phyloP scores from a whole-genome alignment of 345 rosid species.

The Conringia planisiliqua region DNA sequence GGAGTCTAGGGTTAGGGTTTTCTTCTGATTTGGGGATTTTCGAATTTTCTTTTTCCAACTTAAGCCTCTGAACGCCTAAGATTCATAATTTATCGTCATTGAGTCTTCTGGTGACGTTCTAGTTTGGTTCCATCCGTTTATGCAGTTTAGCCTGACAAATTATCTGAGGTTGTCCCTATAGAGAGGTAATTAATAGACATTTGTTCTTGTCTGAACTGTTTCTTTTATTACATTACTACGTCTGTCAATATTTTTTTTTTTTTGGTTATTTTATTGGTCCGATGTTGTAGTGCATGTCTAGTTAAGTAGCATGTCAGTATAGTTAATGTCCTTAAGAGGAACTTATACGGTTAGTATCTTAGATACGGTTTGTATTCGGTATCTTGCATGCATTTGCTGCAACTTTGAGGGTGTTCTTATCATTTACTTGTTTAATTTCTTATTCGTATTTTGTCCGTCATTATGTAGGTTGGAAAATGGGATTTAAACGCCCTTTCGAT shows the following conservation, averaged over 20 bases:
- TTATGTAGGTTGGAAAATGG: conserved; percentile 38
- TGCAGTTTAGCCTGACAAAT: conserved; percentile 11
- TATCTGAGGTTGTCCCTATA: conserved; percentile 14
- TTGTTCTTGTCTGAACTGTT: neutral
- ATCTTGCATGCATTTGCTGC: neutral
- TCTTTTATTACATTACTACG: neutral
- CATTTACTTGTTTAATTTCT: neutral
- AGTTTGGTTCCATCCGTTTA: conserved; percentile 1
- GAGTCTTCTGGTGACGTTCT: neutral
- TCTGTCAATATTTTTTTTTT: neutral
- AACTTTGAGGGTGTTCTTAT: neutral
- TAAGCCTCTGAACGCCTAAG: neutral
- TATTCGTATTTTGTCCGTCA: neutral
- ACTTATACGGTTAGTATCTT: neutral
- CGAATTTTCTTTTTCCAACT: conserved; percentile 26
- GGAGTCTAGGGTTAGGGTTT: conserved; percentile 48
- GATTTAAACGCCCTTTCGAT: conserved; percentile 49
- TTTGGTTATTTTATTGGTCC: neutral
- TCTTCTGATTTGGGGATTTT: conserved; percentile 16
- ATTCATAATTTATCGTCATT: neutral
- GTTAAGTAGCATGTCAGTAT: neutral
- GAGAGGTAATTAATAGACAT: conserved; percentile 30
- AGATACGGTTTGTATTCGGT: neutral
- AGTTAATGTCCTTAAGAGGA: neutral
- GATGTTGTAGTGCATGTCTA: conserved; percentile 3